Conservation (phyloP, 2,329 filamentous ascomycete genomes). For the Trichoderma sp. region DNA sequence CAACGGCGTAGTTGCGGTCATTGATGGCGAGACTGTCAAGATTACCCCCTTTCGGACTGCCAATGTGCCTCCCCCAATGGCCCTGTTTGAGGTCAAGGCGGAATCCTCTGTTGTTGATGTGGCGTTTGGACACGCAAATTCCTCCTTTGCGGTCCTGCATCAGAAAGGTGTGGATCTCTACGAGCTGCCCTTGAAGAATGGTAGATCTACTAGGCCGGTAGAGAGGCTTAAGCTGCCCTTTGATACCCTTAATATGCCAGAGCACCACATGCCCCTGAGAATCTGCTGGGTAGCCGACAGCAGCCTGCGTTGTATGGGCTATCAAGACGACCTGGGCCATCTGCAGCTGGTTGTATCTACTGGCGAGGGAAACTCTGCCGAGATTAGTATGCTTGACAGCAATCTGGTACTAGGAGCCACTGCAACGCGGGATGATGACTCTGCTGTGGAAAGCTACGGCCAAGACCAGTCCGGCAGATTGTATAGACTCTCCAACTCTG, state of each 20-base stretch:
- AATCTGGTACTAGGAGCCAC: conserved; percentile 30
- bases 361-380: conserved; percentile 21
- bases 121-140: conserved; percentile 63
- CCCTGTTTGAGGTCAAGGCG: conserved; percentile 67
- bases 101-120: conserved; percentile 68
- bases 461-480: conserved; percentile 48
- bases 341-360: conserved; percentile 26
- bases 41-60: conserved; percentile 80
- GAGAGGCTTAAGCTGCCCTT: conserved; percentile 42
- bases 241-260: conserved; percentile 24
- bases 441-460: conserved; percentile 36
- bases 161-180: conserved; percentile 64
- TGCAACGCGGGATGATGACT: conserved; percentile 32
- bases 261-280: conserved; percentile 31
- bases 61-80: conserved; percentile 91
- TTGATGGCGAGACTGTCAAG: conserved; percentile 78
- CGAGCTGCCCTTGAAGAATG: conserved; percentile 61
- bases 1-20: conserved; percentile 73
- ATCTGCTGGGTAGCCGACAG: conserved; percentile 30
- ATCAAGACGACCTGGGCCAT: conserved; percentile 28
- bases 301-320: conserved; percentile 33
- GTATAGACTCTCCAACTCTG: conserved; percentile 36
- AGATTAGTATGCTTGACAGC: conserved; percentile 23
- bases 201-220: conserved; percentile 45
- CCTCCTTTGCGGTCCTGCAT: conserved; percentile 69